Percentiles rank a stretch among this genome's conserved stretches.
These are phyloP conservation scores for Hygrocybe coccinea DNA, from an alignment of 768 basidiomycete species.

Conservation along the genomic window DNA sequence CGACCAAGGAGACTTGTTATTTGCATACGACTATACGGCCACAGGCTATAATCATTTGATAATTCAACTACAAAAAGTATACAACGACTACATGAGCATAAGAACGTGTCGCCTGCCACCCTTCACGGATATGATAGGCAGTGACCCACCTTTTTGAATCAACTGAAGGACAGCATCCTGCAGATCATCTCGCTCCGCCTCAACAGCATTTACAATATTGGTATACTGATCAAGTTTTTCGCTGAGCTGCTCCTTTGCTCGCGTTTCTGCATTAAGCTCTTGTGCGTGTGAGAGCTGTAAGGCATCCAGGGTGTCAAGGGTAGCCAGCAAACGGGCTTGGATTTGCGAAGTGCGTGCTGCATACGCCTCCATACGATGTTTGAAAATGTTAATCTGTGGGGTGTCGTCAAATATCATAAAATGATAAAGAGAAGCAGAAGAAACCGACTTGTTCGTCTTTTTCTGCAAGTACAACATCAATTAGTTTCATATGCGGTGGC, in stretches of 20 bases:
- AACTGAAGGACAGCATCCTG: slow-evolving; percentile 49
- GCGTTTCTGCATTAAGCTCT: slow-evolving; percentile 11
- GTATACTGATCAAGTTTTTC: slow-evolving; percentile 8
- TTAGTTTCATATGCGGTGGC: not conserved
- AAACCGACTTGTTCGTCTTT: slow-evolving; percentile 4
- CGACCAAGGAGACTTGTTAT: slow-evolving; percentile 42
- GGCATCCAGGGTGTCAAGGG: slow-evolving; percentile 18
- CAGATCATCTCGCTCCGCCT: slow-evolving; percentile 50
- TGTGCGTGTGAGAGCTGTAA: slow-evolving; percentile 1
- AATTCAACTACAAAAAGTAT: slow-evolving; percentile 36
- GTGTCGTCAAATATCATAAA: not conserved
- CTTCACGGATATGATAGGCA: too few species aligned
- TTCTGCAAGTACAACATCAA: not conserved
- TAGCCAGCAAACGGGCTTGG: slow-evolving; percentile 12
- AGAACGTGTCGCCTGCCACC: too few species aligned
- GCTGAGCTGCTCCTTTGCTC: slow-evolving; percentile 1
- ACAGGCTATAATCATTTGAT: slow-evolving; percentile 40
- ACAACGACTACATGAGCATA: slow-evolving; percentile 7
- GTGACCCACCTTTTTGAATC: slow-evolving; percentile 57
- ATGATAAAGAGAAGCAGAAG: not conserved
- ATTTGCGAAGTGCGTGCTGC: slow-evolving; percentile 18
- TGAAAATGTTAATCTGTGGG: slow-evolving; percentile 18
- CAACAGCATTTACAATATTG: slow-evolving; percentile 4
- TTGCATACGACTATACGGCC: slow-evolving; percentile 43
- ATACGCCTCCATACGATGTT: slow-evolving; percentile 19